Base-by-base conservation (phyloP, 768 basidiomycete genomes). In the Pulveroboletus frians region DNA sequence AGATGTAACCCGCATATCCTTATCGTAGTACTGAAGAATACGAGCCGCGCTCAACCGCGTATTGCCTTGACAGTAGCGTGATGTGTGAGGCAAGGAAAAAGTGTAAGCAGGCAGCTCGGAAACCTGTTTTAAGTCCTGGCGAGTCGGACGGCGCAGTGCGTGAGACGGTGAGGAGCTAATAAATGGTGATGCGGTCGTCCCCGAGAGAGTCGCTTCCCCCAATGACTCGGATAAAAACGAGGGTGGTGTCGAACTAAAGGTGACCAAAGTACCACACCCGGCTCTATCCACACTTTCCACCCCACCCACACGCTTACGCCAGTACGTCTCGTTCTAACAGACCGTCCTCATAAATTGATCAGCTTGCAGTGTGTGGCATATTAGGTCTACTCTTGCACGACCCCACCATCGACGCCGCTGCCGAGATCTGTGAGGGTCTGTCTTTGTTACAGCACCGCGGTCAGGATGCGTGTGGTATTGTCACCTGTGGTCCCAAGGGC, bases 381-480 rank as follows among this genome's bases (percentile, higher is more conserved):
- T 76, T 95, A 53, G 94, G 92, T 55, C 74, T 96, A 31, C 77
- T 96, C 31, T 75, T 91, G 50, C 85, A 91, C 62, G 90, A 94
- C 62, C 74, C 87, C 50, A 71, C 74, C 55, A 54, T 80, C 67
- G 78, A 90, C 56, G 87, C 83, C 30, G 93, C 93, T 23, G 65
- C 83, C 14, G 94, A 97, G 69, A 93, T 97, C 63, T 85, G 81
- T 58, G 96, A 99, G 67, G 93, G 92, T 27, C 79, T 99, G n/a
- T 88, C 93, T 20, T 75, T 99, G 35, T 76, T 99, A 5, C 96
- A 99, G 67, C 96, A 99, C 64, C 79, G 95, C 57, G 96, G 95
- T 11, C 95, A 99, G 68, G 96, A 99, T 75, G 96, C 96, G 0
- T 95, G 93, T 56, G 96, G 96, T 31, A 85, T 98, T 61, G 85